phyloP scores from a whole-genome alignment of 2,329 filamentous ascomycete genomes.

The Talaromyces rugulosus region DNA sequence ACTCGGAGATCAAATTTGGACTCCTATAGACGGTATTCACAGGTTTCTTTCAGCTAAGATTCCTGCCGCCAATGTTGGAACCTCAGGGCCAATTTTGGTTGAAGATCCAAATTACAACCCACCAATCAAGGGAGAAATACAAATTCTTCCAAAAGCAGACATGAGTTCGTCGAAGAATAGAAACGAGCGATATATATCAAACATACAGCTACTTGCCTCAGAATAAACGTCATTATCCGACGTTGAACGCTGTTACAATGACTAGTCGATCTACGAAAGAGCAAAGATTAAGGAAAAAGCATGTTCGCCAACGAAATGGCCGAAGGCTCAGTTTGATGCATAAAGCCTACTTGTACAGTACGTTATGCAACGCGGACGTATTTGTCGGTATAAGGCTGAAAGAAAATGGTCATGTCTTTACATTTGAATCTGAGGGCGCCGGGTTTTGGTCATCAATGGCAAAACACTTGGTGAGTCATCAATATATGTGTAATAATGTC shows the following conservation, averaged over 20 bases:
- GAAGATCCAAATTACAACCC: no score
- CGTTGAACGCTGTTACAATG: background rate
- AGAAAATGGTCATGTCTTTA: background rate
- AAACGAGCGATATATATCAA: no score
- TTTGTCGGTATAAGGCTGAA: background rate
- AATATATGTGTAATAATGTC: background rate
- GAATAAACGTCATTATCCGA: no score
- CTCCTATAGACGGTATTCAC: no score
- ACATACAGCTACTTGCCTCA: no score
- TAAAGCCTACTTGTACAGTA: constrained; percentile 1
- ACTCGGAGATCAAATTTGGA: no score
- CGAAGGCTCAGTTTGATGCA: background rate
- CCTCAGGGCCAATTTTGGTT: no score
- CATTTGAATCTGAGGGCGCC: background rate
- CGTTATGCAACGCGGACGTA: background rate
- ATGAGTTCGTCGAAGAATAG: no score
- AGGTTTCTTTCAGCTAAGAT: no score
- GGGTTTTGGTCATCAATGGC: constrained; percentile 1
- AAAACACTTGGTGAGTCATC: background rate
- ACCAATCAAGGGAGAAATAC: no score
- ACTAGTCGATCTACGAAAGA: background rate
- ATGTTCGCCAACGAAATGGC: background rate
- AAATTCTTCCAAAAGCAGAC: no score
- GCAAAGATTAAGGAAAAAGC: background rate
- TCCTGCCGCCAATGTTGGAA: no score